These are phyloP conservation scores for Crithidia brevicula DNA, from an alignment of 208 protist genomes.

Conservation along the genomic window DNA sequence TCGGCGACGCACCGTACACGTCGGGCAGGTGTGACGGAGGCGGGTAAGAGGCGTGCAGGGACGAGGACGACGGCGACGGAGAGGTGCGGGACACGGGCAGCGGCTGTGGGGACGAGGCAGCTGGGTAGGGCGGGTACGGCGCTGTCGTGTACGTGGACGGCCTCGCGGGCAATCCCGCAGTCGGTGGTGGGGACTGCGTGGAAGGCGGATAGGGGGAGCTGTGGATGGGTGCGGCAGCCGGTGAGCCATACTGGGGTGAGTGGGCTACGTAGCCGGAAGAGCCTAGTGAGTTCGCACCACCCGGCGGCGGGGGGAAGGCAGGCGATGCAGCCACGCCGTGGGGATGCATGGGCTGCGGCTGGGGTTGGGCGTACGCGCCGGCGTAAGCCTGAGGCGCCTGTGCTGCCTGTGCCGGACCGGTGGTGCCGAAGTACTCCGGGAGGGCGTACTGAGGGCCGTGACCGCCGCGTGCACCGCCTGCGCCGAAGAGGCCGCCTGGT, in stretches of 20 bases:
- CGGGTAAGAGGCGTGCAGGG: slow-evolving; percentile 1
- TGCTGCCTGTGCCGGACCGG: not conserved
- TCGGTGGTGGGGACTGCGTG: not conserved
- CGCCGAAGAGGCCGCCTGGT: slow-evolving; percentile 13
- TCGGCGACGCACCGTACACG: not conserved
- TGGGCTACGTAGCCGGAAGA: not conserved
- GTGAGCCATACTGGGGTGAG: slow-evolving; percentile 1
- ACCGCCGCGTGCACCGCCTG: slow-evolving; percentile 8
- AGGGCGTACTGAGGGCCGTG: slow-evolving; percentile 64
- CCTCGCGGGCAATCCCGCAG: not conserved
- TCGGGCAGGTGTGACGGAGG: not conserved
- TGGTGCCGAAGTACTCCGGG: slow-evolving; percentile 65
- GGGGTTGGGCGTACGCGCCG: not conserved
- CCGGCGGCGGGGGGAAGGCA: slow-evolving; percentile 9
- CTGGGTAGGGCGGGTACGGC: slow-evolving; percentile 6
- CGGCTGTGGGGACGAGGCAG: slow-evolving; percentile 3
- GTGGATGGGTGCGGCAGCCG: slow-evolving; percentile 3
- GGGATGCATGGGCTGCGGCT: not conserved
- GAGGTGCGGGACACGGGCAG: not conserved
- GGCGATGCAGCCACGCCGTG: not conserved
- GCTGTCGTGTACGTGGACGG: not conserved
- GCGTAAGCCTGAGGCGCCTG: slow-evolving; percentile 5
- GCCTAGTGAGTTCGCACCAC: not conserved
- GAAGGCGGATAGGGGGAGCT: slow-evolving; percentile 4
- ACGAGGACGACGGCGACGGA: slow-evolving; percentile 3